Base-by-base conservation (phyloP, 495 filamentous ascomycete species). In the Talaromyces nanjingensis region DNA sequence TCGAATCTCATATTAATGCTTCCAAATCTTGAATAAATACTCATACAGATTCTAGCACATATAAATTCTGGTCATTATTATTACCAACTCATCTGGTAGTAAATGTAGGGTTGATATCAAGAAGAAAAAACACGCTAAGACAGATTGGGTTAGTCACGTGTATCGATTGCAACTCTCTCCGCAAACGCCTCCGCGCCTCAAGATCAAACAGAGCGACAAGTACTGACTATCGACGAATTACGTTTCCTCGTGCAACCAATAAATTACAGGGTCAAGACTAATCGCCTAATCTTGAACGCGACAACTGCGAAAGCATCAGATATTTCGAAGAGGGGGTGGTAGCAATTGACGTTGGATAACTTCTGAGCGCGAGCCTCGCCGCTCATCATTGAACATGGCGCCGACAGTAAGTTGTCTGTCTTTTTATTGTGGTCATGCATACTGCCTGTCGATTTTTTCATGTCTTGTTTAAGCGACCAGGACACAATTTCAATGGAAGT, bases 361-460 rank as follows among this genome's bases (percentile, higher is more conserved):
- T 29, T 14, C 53, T 12, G 24, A 56, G 53, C 24, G 11, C 39
- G 8, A 49, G 47, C n/a, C 9, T 54, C 60, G 54, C 39, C 47
- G 60, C 60, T 29, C 27, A n/a, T 52, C 25, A 33, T 22, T 22
- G 27, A 29, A 14, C 53, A 79, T 79, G 76, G 73, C 76, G 66
- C 76, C 77, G 12, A 79, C 74, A 63, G 77, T 80, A 74, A 64
- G 77, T 78, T 37, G 24, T 16, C 56, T 14, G 5, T 33, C 12
- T 11, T 9, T 20, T 33, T 3, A 25, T 22, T 37, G 33, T 37
- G 33, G 3, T 37, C 3, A 9, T 37, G 33, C 33, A 37, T 37
- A 37, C 11, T 11, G 4, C 11, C 11, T 37, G 11, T 12, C 8
- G 27, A 37, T 2, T 12, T 37, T 37, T 37, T 37, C 9, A 3